Base-by-base conservation (phyloP, 1,284 basidiomycete genomes). In the Puccinia coronata region DNA sequence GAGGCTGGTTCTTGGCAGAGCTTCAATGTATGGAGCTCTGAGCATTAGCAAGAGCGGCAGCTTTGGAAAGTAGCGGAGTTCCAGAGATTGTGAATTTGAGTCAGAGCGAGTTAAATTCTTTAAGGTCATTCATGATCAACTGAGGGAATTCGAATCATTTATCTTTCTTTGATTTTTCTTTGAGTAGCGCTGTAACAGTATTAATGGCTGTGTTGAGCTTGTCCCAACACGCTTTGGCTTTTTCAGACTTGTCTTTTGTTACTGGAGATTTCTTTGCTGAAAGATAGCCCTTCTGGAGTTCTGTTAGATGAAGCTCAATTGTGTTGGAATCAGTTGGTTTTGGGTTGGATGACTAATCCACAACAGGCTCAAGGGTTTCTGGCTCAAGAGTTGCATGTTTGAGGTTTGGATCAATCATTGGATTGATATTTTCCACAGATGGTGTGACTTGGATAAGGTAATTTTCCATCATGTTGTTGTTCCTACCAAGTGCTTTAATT, bases 381-480 rank as follows among this genome's bases (percentile, higher is more conserved):
- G 20, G 9, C 8, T 57, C 9, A 57, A 57, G 55, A 57, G 9
- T 23, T 57, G 28, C 9, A 9, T n/a, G 9, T 57, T 9, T 47
- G 28, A 70, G 67, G 11, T 28, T 49, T 47, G 69, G 28, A 71
- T 71, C 47, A 9, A 71, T 71, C 14, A 20, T 49, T 71, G 43
- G 43, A 3, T 70, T 41, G n/a, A 12, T 65, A 3, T 41, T 65
- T 65, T 41, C 34, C 4, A 47, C n/a, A 23, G 18, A 0, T 18
- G 47, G 43, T 51, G 28, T 31, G 6, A 57, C n/a, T 74, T 39
- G 28, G 28, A 59, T 59, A 12, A 77, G 57, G 25, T 67, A 78
- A 1, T 78, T 49, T 25, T 49, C 18, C 75, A 78, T 78, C n/a
- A 65, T 65, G 61, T 36, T 39, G 28, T 65, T 65, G 23, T 65